These are phyloP conservation scores for Climacium dendroides DNA, from an alignment of 225 moss, liverwort and hornwort species.

Conservation along the genomic window DNA sequence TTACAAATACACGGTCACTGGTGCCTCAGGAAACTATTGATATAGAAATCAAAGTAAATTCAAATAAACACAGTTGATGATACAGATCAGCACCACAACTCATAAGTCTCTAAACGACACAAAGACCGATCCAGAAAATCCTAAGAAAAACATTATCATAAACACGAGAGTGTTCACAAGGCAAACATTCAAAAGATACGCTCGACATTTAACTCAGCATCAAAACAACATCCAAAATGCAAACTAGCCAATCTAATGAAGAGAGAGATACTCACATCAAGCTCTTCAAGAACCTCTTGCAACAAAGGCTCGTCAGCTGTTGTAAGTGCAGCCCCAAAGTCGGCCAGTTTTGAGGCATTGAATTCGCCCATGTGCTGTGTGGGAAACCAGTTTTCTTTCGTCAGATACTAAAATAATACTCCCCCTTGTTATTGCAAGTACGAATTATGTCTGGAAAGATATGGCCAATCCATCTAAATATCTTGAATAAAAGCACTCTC, in stretches of 20 bases:
- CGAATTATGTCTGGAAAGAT: not conserved
- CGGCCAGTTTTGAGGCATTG: conserved; percentile 88
- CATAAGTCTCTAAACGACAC: not conserved
- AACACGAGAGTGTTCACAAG: not conserved
- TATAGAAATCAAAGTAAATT: not conserved
- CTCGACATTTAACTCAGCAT: not conserved
- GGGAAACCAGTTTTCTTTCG: not conserved
- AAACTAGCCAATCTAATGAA: not conserved
- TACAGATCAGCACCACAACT: not conserved
- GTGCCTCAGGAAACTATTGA: not conserved
- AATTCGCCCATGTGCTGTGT: conserved; percentile 91
- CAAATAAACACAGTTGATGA: not conserved
- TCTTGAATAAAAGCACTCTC: not conserved
- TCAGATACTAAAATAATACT: not conserved
- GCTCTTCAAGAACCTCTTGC: conserved; percentile 95
- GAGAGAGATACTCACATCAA: conserved; percentile 46
- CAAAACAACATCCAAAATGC: not conserved
- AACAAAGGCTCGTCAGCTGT: conserved; percentile 87
- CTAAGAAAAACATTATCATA: not conserved
- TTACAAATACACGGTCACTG: not conserved
- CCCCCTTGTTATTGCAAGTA: not conserved
- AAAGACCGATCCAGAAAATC: not conserved
- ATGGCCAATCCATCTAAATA: not conserved
- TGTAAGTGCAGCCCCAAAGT: conserved; percentile 90
- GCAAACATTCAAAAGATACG: not conserved